A percentile compares a stretch with the other conserved stretches of the same genome.
Evolutionary conservation across 495 filamentous ascomycete genomes (phyloP).

Genomic region (Sordaria brevicollis): DNA sequence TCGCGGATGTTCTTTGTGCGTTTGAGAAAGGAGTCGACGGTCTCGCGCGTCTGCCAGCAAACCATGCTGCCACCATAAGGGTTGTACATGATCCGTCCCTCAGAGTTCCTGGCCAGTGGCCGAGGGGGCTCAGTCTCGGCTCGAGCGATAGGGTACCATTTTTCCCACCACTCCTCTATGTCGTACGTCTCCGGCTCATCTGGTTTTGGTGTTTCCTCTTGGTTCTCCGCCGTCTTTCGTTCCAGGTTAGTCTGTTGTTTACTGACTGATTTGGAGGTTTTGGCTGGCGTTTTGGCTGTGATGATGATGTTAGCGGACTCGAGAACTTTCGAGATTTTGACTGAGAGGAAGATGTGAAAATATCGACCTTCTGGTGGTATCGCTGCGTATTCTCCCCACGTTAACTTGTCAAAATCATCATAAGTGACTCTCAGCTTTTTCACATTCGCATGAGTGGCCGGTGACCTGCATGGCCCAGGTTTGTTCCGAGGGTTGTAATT

Average conservation of each 20-base stretch:
- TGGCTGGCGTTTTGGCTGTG: constrained; percentile 18
- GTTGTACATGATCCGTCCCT: constrained; percentile 25
- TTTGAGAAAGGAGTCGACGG: constrained; percentile 48
- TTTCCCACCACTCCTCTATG: constrained; percentile 20
- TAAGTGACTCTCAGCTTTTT: not conserved
- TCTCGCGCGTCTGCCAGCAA: constrained; percentile 48
- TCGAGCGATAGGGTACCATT: constrained; percentile 4
- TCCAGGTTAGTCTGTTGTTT: too few species aligned
- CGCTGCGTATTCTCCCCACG: not conserved
- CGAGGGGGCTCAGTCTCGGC: not conserved
- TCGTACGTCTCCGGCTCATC: constrained; percentile 33
- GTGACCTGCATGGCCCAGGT: too few species aligned
- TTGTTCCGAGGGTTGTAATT: not conserved
- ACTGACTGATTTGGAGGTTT: not conserved
- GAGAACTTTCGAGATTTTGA: not conserved
- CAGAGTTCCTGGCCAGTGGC: not conserved
- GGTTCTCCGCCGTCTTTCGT: too few species aligned
- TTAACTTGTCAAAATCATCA: not conserved
- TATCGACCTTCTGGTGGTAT: not conserved
- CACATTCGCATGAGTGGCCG: not conserved
- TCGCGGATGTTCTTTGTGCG: constrained; percentile 19
- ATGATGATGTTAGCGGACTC: not conserved
- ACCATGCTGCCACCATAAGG: constrained; percentile 27
- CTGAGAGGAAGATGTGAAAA: not conserved
- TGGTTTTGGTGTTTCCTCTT: constrained; percentile 44